phyloP scores from a whole-genome alignment of 257 asterid species.

The Petunia secreta region DNA sequence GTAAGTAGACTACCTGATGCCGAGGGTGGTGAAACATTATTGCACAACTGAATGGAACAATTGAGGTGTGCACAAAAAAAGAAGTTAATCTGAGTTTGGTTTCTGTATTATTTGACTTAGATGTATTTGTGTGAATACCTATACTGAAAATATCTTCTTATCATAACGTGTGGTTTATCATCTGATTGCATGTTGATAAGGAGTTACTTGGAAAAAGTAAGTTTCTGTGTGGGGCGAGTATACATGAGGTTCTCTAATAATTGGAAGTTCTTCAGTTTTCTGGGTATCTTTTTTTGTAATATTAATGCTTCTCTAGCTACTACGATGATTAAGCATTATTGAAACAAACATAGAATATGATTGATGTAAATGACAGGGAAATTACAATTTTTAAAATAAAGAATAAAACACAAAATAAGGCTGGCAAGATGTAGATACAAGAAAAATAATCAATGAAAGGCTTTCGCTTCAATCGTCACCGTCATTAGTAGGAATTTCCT shows the following conservation, averaged over 20 bases:
- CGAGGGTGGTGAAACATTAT: too few relatives aligned
- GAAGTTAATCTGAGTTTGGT: neutral
- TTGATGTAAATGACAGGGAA: neutral
- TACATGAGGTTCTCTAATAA: constrained; percentile 18
- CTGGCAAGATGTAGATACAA: constrained; percentile 11
- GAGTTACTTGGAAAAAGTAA: neutral
- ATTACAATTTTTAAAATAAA: neutral
- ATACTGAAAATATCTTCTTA: neutral
- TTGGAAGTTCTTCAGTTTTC: neutral
- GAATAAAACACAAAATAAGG: neutral
- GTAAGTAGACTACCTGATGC: too few relatives aligned
- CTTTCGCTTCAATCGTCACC: too few relatives aligned
- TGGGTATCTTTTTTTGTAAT: constrained; percentile 4
- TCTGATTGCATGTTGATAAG: neutral
- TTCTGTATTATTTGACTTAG: neutral
- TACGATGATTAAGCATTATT: constrained; percentile 22
- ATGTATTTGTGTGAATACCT: neutral
- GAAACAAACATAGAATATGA: constrained; percentile 23
- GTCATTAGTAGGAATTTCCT: constrained; percentile 2
- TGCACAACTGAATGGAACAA: too few relatives aligned
- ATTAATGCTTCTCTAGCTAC: neutral
- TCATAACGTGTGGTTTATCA: neutral
- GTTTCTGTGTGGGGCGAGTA: neutral
- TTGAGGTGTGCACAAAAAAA: too few relatives aligned
- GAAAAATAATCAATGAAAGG: neutral